Percentiles rank a stretch among this genome's conserved stretches.
Evolutionary conservation across 2,329 filamentous ascomycete species (phyloP).

Genomic region (Botrytis squamosa): DNA sequence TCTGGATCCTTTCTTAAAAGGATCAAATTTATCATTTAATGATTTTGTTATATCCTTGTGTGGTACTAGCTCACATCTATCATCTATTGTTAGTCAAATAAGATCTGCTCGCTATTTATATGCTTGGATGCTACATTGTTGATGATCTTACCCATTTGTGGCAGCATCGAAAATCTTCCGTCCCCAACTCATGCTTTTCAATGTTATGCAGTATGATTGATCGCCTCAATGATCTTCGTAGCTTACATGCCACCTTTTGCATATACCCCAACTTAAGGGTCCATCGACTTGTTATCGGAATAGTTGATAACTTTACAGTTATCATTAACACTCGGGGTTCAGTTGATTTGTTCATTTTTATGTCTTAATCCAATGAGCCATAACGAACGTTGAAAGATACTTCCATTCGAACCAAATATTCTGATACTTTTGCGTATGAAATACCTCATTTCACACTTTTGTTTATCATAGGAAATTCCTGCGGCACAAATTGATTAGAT

Average conservation of each 20-base stretch:
- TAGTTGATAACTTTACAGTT: neutral
- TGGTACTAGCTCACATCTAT: neutral
- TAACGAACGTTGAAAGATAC: neutral
- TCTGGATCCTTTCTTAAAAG: neutral
- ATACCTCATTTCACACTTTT: neutral
- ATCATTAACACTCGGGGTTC: neutral
- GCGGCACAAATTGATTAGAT: neutral
- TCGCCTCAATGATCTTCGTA: neutral
- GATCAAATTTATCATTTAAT: neutral
- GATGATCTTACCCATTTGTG: neutral
- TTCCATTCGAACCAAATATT: neutral
- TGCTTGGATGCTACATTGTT: neutral
- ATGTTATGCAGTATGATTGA: neutral
- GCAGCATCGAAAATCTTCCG: neutral
- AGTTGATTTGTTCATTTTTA: neutral
- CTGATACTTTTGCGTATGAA: accelerated
- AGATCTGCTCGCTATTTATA: neutral
- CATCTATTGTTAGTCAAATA: neutral
- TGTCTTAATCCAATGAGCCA: neutral
- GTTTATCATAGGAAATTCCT: neutral
- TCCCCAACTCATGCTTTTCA: neutral
- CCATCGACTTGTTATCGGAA: neutral
- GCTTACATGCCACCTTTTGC: neutral
- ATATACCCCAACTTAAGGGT: neutral
- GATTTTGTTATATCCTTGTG: neutral